Conservation (phyloP, 2,329 filamentous ascomycete species). For the Talaromyces sp. region DNA sequence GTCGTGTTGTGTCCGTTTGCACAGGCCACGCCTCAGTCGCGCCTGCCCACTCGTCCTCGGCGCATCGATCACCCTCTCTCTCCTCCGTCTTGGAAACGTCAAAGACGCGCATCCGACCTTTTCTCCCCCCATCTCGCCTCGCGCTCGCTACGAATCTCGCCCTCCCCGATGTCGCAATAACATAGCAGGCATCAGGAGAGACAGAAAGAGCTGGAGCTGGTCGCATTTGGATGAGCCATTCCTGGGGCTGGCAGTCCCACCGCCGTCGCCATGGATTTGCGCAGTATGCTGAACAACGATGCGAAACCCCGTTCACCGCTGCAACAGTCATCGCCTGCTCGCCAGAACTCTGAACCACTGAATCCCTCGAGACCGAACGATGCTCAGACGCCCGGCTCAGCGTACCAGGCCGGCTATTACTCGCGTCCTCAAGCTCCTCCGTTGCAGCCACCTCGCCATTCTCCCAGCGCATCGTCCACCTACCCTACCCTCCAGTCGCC, state of each 20-base stretch:
- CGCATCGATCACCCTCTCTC: not conserved
- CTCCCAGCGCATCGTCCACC: conserved; percentile 36
- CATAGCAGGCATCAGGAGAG: not conserved
- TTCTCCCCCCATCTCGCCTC: not conserved
- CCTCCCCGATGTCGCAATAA: conserved; percentile 3
- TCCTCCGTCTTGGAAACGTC: conserved; percentile 1
- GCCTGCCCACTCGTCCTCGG: not conserved
- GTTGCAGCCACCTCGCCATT: conserved; percentile 40
- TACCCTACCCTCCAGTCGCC: conserved; percentile 35
- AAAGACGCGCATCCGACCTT: conserved; percentile 5
- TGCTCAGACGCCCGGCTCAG: conserved; percentile 15
- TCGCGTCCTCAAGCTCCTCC: conserved; percentile 35
- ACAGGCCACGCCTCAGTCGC: not conserved
- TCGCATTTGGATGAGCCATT: conserved; percentile 11
- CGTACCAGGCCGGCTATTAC: conserved; percentile 22
- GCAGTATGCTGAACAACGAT: conserved; percentile 48
- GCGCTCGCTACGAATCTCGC: not conserved
- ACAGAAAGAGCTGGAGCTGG: conserved; percentile 2
- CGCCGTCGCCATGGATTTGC: conserved; percentile 44
- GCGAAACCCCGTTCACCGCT: conserved; percentile 21
- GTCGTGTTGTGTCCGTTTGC: not conserved
- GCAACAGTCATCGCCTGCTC: conserved; percentile 20
- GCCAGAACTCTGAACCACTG: conserved; percentile 23
- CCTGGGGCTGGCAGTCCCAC: conserved; percentile 9
- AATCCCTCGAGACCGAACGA: conserved; percentile 18